Evolutionary conservation across 495 filamentous ascomycete species (phyloP), one percentile per base, ranked within the genome.

Genomic region (Sordaria brevicollis): DNA sequence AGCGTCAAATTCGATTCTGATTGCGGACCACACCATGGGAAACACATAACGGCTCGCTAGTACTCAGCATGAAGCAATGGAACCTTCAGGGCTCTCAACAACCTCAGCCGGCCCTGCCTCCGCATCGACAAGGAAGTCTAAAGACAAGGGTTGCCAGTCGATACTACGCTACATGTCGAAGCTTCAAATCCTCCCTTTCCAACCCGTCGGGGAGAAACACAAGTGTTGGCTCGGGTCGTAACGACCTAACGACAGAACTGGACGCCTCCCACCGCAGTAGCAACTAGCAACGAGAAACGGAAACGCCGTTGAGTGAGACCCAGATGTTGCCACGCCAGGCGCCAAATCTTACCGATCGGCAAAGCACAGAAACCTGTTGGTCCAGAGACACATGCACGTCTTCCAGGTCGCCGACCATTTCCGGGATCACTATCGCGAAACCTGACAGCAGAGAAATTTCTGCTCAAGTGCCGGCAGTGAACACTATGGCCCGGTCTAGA

Each of bases 91-190:
- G 41, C 41, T 25, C 9, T 49, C 41, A 49, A 13, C 19, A 43
- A n/a, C 57, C 70, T 36, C 70, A 71, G 69, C 37, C 65, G 71
- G 70, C 35, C 70, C 29, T 74, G 54, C 68, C 70, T 65, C 67
- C 67, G 69, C 65, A 71, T 71, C n/a, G 68, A 72, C 75, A 77
- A 67, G 76, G 74, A 0, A 54, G 69, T 72, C 62, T 57, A 65
- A 31, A 36, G 17, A 43, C 68, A 34, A 65, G 65, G 33, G 41
- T 37, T 36, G 69, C 21, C 21, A 29, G 43, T 54, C 43, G 10
- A 29, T 25, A 54, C 43, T 15, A 54, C 43, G 43, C 43, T 54
- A 13, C 43, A 29, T 21, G 6, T 5, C 9, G 19, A 21, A 49
- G 7, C 41, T 49, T 3, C 41, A 68, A 49, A 37, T 69, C 11